phyloP scores from a whole-genome alignment of 805 yeast species.

The Torulaspora franciscae region DNA sequence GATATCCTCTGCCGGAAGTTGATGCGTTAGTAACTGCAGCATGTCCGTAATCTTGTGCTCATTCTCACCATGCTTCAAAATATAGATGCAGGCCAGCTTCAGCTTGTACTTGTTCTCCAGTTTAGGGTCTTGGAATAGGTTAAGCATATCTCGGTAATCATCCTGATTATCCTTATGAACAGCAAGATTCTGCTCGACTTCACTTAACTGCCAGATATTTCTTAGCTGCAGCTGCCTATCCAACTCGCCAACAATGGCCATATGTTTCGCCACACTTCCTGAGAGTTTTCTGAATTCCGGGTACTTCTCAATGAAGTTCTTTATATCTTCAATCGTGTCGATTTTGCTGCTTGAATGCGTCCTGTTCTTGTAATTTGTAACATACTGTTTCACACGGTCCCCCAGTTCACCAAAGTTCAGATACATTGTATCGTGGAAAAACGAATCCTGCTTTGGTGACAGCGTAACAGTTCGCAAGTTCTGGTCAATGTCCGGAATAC shows the following conservation, averaged over 20 bases:
- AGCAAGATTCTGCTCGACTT: conserved; percentile 80
- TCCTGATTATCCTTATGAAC: conserved; percentile 54
- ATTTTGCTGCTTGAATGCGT: conserved; percentile 67
- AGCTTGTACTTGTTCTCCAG: conserved; percentile 55
- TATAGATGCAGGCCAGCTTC: conserved; percentile 68
- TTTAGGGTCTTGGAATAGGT: conserved; percentile 45
- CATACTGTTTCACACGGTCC: conserved; percentile 78
- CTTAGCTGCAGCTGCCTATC: conserved; percentile 62
- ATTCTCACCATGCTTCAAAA: conserved; percentile 61
- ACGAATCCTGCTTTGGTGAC: conserved; percentile 66
- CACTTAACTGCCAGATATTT: conserved; percentile 79
- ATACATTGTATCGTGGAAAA: conserved; percentile 76
- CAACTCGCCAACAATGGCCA: conserved; percentile 81
- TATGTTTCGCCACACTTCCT: conserved; percentile 86
- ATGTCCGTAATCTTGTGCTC: conserved; percentile 48
- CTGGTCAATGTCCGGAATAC: conserved; percentile 50
- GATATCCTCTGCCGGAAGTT: conserved; percentile 37
- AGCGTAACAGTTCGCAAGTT: conserved; percentile 61
- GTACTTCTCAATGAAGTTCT: conserved; percentile 81
- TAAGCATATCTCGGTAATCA: conserved; percentile 54
- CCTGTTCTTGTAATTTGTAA: conserved; percentile 71
- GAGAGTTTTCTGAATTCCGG: conserved; percentile 91
- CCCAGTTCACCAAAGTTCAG: conserved; percentile 93
- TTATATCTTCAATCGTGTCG: conserved; percentile 82
- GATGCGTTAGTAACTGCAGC: conserved; percentile 36